Evolutionary conservation across 1,284 basidiomycete species (phyloP), one percentile per base, ranked within the genome.

Genomic region (Xerocomus alliaceus): DNA sequence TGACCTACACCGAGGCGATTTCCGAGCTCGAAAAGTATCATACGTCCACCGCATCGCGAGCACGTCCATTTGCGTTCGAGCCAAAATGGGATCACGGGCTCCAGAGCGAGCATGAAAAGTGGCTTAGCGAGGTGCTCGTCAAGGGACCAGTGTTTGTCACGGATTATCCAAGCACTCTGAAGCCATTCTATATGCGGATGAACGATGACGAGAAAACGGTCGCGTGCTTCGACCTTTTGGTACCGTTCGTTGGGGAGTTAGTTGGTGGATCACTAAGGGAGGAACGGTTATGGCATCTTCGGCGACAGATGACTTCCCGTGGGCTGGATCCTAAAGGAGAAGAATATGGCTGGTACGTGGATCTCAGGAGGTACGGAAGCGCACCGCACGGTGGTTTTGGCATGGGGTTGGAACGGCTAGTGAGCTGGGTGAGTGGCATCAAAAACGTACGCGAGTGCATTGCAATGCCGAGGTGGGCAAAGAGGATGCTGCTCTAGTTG

Each of bases 151-250:
- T 96, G 1, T 98, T 98, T 73, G 90, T 99, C 47, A 94, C 90
- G 6, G 88, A 97, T 74, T 99, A 98, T 74, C 97, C 97, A 0
- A 78, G 81, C 2, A 35, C 68, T 0, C 76, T 93, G 65, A 99
- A 99, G 77, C 94, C 97, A 11, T 99, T 98, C 79, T 99, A 99
- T 80, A 98, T 98, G 97, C 89, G 92, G 35, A 70, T 74, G 41
- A 91, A 90, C 71, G 76, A 71, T 52, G 64, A 71, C 56, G 51
- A 56, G 42, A 68, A 73, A 57, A 96, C 94, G 1, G 94, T 94
- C 6, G 93, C 91, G 13, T 98, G 96, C 78, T 98, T 99, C 72
- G 97, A 99, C 76, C 83, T 99, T 26, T 84, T 99, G 53, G 87
- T 98, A 15, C 97, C 97, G 0, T 78, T 84, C 15, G 79, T 96